Base-by-base conservation (phyloP, 352 stramenopile genomes). In the Peronospora destructor region DNA sequence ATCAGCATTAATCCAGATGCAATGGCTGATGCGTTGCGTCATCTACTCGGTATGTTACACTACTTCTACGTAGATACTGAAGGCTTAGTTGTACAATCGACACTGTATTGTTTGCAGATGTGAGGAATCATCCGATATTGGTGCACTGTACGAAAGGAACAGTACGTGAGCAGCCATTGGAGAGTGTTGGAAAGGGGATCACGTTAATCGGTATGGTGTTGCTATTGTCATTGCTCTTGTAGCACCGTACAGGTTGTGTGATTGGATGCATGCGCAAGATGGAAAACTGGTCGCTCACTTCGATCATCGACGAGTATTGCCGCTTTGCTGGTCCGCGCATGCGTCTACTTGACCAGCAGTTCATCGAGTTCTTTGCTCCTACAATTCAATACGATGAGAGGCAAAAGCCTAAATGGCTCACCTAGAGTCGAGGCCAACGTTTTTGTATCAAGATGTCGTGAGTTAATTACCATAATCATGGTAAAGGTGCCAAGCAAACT, bases 111-210 rank as follows among this genome's bases (percentile, higher is more conserved):
- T 23, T 23, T 50, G 28, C 34, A 73, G 82, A 95, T 49, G 73
- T 88, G 46, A 73, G 83, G 25, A 95, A 95, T 61, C 83, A 90
- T 56, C 83, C 83, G 16, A 87, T 94, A 45, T 66, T 94, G 13
- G 82, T 94, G 29, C 83, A 94, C 44, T 94, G 83, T 59, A 94
- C 81, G 50, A 94, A 94, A 66, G 83, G 83, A 63, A 94, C 81
- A 49, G 79, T 91, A 45, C 53, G 71, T 59, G 4, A 16, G 13
- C 6, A 8, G 13, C 10, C 14, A 12, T 10, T 13, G 23, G 23
- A 8, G 32, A 23, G 13, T 38, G 33, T 1, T 11, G 13, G 8
- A 38, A 38, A 21, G 33, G 11, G 33, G 7, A 17, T 21, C n/a
- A 38, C 3, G 4, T 8, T 56, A 28, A 45, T 38, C 17, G 14